Evolutionary conservation across 2,329 filamentous ascomycete species (phyloP).

Genomic region (Trichoderma aggressivum): DNA sequence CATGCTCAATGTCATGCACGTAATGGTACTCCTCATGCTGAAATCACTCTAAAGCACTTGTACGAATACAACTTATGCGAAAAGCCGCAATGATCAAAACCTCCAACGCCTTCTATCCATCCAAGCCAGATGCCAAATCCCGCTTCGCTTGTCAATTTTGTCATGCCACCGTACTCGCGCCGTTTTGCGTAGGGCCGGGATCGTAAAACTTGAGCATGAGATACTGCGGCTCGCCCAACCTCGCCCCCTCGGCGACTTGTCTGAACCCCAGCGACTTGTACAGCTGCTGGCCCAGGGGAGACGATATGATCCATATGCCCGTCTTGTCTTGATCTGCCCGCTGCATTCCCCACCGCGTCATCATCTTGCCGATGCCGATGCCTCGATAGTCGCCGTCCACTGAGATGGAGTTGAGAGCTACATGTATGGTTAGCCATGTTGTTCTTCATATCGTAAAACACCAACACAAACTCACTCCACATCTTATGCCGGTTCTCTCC

Average conservation of each 20-base stretch:
- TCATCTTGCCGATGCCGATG: slow-evolving; percentile 21
- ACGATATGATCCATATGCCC: slow-evolving; percentile 20
- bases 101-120: background rate
- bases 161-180: background rate
- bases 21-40: background rate
- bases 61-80: background rate
- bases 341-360: slow-evolving; percentile 21
- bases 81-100: background rate
- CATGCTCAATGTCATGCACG: background rate
- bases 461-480: slow-evolving; percentile 17
- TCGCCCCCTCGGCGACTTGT: slow-evolving; percentile 17
- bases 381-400: slow-evolving; percentile 19
- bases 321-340: slow-evolving; percentile 6
- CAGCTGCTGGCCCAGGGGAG: slow-evolving; percentile 13
- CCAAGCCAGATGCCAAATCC: background rate
- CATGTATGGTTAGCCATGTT: background rate
- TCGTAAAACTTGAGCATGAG: slow-evolving; percentile 19
- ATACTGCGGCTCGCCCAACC: slow-evolving; percentile 20
- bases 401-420: slow-evolving; percentile 22
- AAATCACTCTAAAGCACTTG: background rate
- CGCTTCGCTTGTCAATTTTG: background rate
- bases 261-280: slow-evolving; percentile 19
- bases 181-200: background rate
- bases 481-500: slow-evolving; percentile 10
- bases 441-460: background rate